Evolutionary conservation across 768 basidiomycete genomes (phyloP), one percentile per base, ranked within the genome.

Genomic region (Pisolithus microcarpus): DNA sequence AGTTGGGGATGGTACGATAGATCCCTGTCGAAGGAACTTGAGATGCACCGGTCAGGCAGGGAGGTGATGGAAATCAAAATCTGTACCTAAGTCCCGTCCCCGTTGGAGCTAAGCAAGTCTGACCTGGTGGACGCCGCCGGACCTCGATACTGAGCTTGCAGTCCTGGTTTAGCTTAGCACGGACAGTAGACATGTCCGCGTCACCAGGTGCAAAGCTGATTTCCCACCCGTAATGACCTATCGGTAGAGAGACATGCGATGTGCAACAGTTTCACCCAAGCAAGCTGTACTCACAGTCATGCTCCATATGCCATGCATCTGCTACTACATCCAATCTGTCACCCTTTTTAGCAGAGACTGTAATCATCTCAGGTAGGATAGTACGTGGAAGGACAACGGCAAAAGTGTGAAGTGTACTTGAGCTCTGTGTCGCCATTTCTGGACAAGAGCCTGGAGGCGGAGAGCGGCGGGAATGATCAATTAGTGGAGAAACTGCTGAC

Each of bases 171-270:
- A 80, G 74, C 40, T 69, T 73, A 7, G 79, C 81, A 28, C 76
- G 74, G 24, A 79, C 72, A 11, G 71, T 68, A 7, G 70, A 56
- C 74, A 81, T 75, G 60, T 82, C 77, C 48, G 78, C 72, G 52
- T 83, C 81, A 9, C 71, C 66, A 9, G 76, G 72, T 30, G 77
- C 60, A 53, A 83, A 83, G 16, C 63, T 66, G 56, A 81, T 75
- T 51, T 77, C 72, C 81, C 81, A 83, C 55, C 81, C 81, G 54
- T 77, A 81, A 58, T 81, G 81, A 56, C 76, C 81, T 83, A 51
- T 46, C 13, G 3, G 30, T 24, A n/a, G n/a, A 44, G 38, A 9
- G 10, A 34, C 31, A 11, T 34, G 31, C 13, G 31, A 34, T 7
- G 11, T 34, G 31, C 31, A 11, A 34, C 31, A 34, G 10, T 2